phyloP scores from a whole-genome alignment of 176 grass and related monocot species.

The Carex cristatella region DNA sequence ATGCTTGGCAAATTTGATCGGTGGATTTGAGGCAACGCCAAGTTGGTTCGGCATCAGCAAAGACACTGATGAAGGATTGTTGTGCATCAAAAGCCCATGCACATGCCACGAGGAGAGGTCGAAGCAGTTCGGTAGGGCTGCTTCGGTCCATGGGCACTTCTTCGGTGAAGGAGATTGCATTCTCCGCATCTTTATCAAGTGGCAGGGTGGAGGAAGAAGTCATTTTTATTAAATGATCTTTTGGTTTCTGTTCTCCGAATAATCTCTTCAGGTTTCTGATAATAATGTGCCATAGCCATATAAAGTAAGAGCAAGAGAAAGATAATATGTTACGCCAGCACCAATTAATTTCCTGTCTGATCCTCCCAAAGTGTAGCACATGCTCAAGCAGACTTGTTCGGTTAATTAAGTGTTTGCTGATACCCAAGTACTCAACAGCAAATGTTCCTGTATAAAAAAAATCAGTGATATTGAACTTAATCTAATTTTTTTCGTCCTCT shows the following conservation, averaged over 20 bases:
- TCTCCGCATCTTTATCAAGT: not conserved
- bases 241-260: not conserved
- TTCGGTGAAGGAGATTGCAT: not conserved
- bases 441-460: no score
- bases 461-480: no score
- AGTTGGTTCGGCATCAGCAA: constrained; percentile 58
- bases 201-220: not conserved
- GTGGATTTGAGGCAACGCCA: constrained; percentile 54
- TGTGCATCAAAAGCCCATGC: constrained; percentile 76
- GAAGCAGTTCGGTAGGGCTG: constrained; percentile 35
- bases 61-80: constrained; percentile 82
- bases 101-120: constrained; percentile 47
- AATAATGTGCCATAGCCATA: no score
- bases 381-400: no score
- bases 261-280: no score
- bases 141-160: not conserved
- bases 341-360: no score
- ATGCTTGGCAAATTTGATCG: constrained; percentile 15
- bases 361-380: no score
- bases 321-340: no score
- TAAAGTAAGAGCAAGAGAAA: no score
- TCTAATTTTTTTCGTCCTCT: no score
- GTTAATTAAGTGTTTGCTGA: no score
- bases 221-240: not conserved
- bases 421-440: no score